Evolutionary conservation across 768 basidiomycete species (phyloP).

Genomic region (Russula sp.): DNA sequence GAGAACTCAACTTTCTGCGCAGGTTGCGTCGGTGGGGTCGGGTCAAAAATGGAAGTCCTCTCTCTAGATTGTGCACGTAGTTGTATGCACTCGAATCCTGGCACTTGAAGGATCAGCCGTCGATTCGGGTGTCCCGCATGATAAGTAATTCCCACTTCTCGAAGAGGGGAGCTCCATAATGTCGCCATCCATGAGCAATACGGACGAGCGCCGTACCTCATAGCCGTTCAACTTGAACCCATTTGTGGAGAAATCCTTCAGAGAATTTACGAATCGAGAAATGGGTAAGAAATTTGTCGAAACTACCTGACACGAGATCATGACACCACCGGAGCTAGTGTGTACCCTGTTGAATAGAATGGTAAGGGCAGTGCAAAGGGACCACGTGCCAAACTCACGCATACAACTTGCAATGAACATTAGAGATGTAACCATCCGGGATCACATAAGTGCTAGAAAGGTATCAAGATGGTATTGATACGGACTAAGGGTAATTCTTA

Average conservation of each 20-base stretch:
- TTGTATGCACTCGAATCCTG: constrained; percentile 64
- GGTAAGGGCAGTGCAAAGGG: not conserved
- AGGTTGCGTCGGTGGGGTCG: constrained; percentile 48
- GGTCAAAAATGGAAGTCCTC: constrained; percentile 52
- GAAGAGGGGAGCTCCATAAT: constrained; percentile 59
- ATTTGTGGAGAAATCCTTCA: constrained; percentile 70
- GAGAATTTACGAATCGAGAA: not conserved
- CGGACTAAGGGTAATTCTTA: constrained; percentile 25
- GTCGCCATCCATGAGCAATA: constrained; percentile 76
- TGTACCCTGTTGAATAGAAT: constrained; percentile 41
- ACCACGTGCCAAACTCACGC: constrained; percentile 42
- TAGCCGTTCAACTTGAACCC: constrained; percentile 66
- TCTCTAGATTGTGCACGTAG: constrained; percentile 45
- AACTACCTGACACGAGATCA: constrained; percentile 70
- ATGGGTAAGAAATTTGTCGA: not conserved
- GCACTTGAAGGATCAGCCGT: not conserved
- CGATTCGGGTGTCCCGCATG: not conserved
- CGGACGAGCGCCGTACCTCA: constrained; percentile 54
- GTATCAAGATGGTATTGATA: not conserved
- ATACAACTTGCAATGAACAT: constrained; percentile 70
- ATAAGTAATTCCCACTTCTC: constrained; percentile 36
- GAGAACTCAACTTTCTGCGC: constrained; percentile 42
- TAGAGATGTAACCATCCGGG: constrained; percentile 55
- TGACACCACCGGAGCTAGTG: constrained; percentile 62
- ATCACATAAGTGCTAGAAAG: constrained; percentile 50